Conservation (phyloP, 441 rosid genomes). For the Gossypium lobatum region DNA sequence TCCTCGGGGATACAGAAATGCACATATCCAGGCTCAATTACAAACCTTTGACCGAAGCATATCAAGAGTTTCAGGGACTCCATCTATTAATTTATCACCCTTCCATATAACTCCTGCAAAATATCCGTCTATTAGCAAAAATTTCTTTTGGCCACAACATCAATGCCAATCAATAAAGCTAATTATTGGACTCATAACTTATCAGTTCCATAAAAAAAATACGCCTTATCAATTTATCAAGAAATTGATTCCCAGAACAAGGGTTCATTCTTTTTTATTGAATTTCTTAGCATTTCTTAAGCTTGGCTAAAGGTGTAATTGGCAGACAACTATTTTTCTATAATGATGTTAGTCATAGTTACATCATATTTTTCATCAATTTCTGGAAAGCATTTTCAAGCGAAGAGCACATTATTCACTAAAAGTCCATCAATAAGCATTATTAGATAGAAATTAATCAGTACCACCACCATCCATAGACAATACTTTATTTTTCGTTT, state of each 20-base stretch:
- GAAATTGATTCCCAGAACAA: background rate
- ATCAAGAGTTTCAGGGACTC: conserved; percentile 75
- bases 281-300: background rate
- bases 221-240: background rate
- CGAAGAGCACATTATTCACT: background rate
- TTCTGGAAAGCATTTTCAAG: background rate
- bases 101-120: conserved; percentile 70
- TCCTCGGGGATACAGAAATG: background rate
- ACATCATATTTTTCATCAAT: background rate
- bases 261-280: background rate
- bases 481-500: background rate
- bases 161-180: background rate
- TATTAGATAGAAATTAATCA: background rate
- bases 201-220: background rate
- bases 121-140: background rate
- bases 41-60: conserved; percentile 72
- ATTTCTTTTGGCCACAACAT: background rate
- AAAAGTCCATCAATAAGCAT: background rate
- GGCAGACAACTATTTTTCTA: background rate
- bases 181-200: background rate
- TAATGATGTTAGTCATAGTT: background rate
- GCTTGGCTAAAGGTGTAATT: background rate
- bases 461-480: background rate
- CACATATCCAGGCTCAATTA: conserved; percentile 4
- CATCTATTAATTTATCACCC: conserved; percentile 67